phyloP scores from a whole-genome alignment of 768 basidiomycete genomes.

The Panaeolus cyanescens region DNA sequence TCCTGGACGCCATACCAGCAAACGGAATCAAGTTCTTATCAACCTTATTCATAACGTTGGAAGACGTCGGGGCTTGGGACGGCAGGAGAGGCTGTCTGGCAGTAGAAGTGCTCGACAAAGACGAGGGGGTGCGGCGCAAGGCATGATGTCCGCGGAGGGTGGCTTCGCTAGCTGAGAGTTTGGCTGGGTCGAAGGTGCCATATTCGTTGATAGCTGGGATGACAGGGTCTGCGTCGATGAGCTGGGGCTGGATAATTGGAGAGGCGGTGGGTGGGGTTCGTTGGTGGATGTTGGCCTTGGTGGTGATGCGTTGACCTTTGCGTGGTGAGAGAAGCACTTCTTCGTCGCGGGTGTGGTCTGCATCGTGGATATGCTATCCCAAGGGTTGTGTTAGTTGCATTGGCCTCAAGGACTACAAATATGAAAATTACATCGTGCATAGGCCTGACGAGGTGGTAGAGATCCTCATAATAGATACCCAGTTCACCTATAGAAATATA shows the following conservation, averaged over 20 bases:
- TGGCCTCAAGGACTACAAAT: not conserved
- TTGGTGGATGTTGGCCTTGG: constrained; percentile 14
- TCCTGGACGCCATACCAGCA: constrained; percentile 24
- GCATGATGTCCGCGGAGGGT: constrained; percentile 16
- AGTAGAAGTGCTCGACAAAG: constrained; percentile 20
- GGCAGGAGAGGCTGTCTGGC: constrained; percentile 42
- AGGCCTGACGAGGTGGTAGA: constrained; percentile 57
- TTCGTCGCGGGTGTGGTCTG: constrained; percentile 17
- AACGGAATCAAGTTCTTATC: constrained; percentile 43
- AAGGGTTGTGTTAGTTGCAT: not conserved
- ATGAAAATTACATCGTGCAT: constrained; percentile 48
- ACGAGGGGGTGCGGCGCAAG: constrained; percentile 18
- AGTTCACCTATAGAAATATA: constrained; percentile 42
- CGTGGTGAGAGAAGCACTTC: constrained; percentile 23
- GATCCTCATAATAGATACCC: constrained; percentile 63
- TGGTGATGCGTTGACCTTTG: constrained; percentile 30
- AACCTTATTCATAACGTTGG: constrained; percentile 28
- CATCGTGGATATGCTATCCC: constrained; percentile 34
- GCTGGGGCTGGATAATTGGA: not conserved
- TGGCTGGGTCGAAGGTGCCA: constrained; percentile 43
- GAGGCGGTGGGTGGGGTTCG: not conserved
- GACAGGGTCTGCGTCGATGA: constrained; percentile 28
- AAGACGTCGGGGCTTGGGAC: constrained; percentile 22
- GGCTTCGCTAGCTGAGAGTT: constrained; percentile 9
- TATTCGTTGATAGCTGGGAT: constrained; percentile 52